These are phyloP conservation scores for Clohesyomyces aquaticus DNA, from an alignment of 495 filamentous ascomycete genomes.

Conservation along the genomic window DNA sequence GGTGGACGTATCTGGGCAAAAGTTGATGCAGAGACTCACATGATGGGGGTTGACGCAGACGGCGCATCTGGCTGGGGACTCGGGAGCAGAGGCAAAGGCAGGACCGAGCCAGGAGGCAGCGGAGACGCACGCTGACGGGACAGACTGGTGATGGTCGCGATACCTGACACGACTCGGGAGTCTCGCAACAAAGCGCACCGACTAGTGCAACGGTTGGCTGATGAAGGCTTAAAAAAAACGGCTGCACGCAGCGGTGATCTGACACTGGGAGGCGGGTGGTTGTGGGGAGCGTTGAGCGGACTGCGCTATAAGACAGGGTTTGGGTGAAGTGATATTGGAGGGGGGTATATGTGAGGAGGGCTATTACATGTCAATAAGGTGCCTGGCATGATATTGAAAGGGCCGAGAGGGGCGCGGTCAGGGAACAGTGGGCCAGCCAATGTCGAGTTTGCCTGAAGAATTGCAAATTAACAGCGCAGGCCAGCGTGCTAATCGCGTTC, in stretches of 20 bases:
- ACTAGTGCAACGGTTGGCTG: background rate
- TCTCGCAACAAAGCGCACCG: background rate
- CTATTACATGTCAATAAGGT: slow-evolving; percentile 31
- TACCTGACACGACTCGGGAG: slow-evolving; percentile 1
- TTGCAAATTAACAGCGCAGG: slow-evolving; percentile 24
- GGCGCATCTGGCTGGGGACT: background rate
- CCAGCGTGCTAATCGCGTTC: background rate
- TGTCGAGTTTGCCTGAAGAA: slow-evolving; percentile 22
- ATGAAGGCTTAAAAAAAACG: background rate
- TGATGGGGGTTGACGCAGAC: slow-evolving; percentile 21
- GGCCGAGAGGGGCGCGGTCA: slow-evolving; percentile 3
- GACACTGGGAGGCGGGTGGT: slow-evolving; percentile 24
- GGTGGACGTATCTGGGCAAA: slow-evolving; percentile 46
- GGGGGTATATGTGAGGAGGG: slow-evolving; percentile 31
- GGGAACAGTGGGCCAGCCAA: slow-evolving; percentile 9
- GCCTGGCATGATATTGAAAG: slow-evolving; percentile 33
- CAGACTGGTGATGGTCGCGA: background rate
- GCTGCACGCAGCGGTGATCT: slow-evolving; percentile 26
- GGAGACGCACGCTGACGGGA: slow-evolving; percentile 13
- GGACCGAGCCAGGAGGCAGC: background rate
- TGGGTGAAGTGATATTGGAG: slow-evolving; percentile 33
- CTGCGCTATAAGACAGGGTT: slow-evolving; percentile 33
- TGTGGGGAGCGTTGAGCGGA: slow-evolving; percentile 15
- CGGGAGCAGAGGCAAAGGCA: slow-evolving; percentile 4
- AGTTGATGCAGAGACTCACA: slow-evolving; percentile 34